phyloP scores from a whole-genome alignment of 2,329 filamentous ascomycete genomes.

The Fusarium sp. region DNA sequence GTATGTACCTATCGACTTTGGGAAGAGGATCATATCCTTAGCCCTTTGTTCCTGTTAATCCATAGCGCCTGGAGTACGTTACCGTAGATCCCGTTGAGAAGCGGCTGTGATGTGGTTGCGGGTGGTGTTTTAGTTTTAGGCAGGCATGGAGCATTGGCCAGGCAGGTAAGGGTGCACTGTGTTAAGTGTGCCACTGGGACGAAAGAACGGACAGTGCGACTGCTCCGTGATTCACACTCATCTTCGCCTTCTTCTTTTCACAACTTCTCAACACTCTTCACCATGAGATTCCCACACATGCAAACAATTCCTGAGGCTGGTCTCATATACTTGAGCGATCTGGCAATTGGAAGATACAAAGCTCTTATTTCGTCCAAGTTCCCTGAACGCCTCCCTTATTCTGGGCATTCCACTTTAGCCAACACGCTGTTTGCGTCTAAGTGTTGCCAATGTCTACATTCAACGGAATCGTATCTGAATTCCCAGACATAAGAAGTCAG shows the following conservation, averaged over 20 bases:
- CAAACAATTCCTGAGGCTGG: slow-evolving; percentile 28
- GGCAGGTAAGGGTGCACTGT: not conserved
- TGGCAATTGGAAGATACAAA: too few relatives aligned
- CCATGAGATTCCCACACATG: not conserved
- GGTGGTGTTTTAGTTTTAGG: not conserved
- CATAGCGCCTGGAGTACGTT: not conserved
- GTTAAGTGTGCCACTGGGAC: not conserved
- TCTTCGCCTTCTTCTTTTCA: not conserved
- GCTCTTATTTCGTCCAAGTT: not conserved
- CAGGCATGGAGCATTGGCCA: not conserved
- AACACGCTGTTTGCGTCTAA: not conserved
- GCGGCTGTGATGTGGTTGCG: not conserved
- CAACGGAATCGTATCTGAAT: slow-evolving; percentile 77
- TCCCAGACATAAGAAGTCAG: slow-evolving; percentile 78
- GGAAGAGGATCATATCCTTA: not conserved
- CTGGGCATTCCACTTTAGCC: not conserved
- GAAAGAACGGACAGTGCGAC: not conserved
- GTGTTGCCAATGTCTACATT: slow-evolving; percentile 76
- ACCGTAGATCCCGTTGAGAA: not conserved
- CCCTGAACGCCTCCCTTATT: not conserved
- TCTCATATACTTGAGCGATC: slow-evolving; percentile 23
- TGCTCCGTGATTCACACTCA: not conserved
- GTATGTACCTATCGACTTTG: rapidly evolving
- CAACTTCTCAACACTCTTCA: not conserved
- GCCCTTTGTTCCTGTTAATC: not conserved